Base-by-base conservation (phyloP, 2,329 filamentous ascomycete genomes). In the Curvularia sp. region DNA sequence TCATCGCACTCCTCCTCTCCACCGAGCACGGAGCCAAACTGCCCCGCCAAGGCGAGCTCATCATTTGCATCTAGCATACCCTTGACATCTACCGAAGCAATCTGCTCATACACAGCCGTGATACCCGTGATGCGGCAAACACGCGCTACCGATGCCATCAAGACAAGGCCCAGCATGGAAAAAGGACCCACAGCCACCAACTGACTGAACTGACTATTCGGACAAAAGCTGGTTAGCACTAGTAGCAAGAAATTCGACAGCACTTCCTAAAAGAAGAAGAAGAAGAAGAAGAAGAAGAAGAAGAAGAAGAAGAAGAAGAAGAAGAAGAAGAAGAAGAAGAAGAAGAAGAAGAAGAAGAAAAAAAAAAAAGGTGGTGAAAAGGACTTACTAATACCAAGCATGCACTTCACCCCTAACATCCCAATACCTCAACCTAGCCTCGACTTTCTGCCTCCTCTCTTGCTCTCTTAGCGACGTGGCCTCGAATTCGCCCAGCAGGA, bases 121-220 rank as follows among this genome's bases (percentile, higher is more conserved):
- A 83, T 75, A 4, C 80, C 79, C 0, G 72, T 65, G 38, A 81
- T 71, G 13, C 71, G 66, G 61, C 78, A 79, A 1, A 79, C 71
- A 46, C 80, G 70, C 4, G 77, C 77, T 41, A 81, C 70, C 10
- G 68, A 68, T 1, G 77, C 79, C 69, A 82, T 70, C 60, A 83
- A 69, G 10, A 79, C 77, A 2, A 83, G 61, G 8, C 81, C 81
- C 4, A 83, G 63, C 50, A 79, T 76, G 15, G 78, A 75, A 58
- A 83, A 83, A 15, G 80, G 74, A 20, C 76, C 77, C 50, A 81
- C 79, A 0, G 79, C 78, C 0, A 81, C 70, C 3, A 83, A 58
- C 62, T 83, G 80, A 5, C 77, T 76, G 62, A 83, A 83, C 67
- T 77, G 63, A 57, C 76, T 73, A 54, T 31, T 39, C 24, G 10